Conservation (phyloP, 2,329 filamentous ascomycete species). For the Botrytis sinoallii region DNA sequence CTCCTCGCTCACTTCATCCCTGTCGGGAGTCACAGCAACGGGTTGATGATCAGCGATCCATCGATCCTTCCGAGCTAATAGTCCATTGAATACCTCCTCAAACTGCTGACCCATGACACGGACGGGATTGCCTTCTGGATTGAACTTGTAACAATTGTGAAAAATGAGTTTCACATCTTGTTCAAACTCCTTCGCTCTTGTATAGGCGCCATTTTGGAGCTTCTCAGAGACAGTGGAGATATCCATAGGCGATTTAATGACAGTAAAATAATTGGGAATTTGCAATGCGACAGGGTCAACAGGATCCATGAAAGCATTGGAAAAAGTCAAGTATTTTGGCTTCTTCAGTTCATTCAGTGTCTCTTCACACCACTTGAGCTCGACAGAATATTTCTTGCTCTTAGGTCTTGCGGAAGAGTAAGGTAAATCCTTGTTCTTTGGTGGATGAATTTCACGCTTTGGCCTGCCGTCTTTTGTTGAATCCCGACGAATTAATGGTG, state of each 20-base stretch:
- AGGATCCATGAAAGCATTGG: slow-evolving; percentile 73
- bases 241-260: slow-evolving; percentile 98
- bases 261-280: slow-evolving; percentile 87
- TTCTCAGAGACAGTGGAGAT: slow-evolving; percentile 77
- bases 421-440: slow-evolving; percentile 85
- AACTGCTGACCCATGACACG: slow-evolving; percentile 68
- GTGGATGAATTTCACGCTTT: slow-evolving; percentile 90
- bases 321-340: slow-evolving; percentile 63
- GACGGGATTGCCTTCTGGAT: slow-evolving; percentile 73
- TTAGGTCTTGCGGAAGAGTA: slow-evolving; percentile 81
- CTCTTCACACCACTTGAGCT: slow-evolving; percentile 86
- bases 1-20: slow-evolving; percentile 62
- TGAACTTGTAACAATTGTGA: slow-evolving; percentile 89
- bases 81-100: slow-evolving; percentile 69
- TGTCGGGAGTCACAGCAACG: slow-evolving; percentile 59
- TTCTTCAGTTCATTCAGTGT: slow-evolving; percentile 76
- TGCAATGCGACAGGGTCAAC: slow-evolving; percentile 93
- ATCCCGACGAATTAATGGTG: slow-evolving; percentile 81
- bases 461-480: slow-evolving; percentile 76
- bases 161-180: slow-evolving; percentile 80
- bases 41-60: slow-evolving; percentile 77
- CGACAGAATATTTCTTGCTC: slow-evolving; percentile 83
- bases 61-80: slow-evolving; percentile 75
- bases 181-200: slow-evolving; percentile 80
- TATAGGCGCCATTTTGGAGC: slow-evolving; percentile 74